Conservation (phyloP, 257 asterid species). For the Solanum ossicruentum region DNA sequence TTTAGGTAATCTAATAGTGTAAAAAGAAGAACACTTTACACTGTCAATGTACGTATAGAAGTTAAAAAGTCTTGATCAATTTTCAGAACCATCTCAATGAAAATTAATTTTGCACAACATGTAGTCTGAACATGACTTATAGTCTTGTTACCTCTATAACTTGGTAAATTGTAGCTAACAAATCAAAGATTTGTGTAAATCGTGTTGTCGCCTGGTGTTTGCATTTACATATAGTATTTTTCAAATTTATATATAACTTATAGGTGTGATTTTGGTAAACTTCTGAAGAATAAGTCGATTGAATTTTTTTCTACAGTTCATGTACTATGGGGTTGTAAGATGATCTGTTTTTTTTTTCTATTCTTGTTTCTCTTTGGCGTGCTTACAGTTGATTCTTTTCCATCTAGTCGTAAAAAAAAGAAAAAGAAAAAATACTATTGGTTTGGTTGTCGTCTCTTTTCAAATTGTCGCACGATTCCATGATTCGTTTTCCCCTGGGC, state of each 20-base stretch:
- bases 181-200: not conserved
- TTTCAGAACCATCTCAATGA: not conserved
- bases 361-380: not conserved
- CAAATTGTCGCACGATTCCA: not conserved
- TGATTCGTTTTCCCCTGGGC: not conserved
- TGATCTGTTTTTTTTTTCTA: not conserved
- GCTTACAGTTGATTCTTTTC: not conserved
- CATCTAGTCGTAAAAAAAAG: not conserved
- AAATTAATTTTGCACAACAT: too few species aligned
- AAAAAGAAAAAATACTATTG: not conserved
- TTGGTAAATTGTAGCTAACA: not conserved
- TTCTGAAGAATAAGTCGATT: not conserved
- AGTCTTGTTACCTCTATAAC: not conserved
- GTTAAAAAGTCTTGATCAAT: not conserved
- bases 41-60: not conserved
- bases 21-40: not conserved
- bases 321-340: not conserved
- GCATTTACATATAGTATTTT: not conserved
- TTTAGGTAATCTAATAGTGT: not conserved
- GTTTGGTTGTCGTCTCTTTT: not conserved
- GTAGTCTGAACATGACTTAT: not conserved
- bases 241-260: not conserved
- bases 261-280: not conserved
- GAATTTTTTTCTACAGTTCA: not conserved
- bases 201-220: not conserved